phyloP scores from a whole-genome alignment of 805 yeast genomes.

The Lipomyces sp. region DNA sequence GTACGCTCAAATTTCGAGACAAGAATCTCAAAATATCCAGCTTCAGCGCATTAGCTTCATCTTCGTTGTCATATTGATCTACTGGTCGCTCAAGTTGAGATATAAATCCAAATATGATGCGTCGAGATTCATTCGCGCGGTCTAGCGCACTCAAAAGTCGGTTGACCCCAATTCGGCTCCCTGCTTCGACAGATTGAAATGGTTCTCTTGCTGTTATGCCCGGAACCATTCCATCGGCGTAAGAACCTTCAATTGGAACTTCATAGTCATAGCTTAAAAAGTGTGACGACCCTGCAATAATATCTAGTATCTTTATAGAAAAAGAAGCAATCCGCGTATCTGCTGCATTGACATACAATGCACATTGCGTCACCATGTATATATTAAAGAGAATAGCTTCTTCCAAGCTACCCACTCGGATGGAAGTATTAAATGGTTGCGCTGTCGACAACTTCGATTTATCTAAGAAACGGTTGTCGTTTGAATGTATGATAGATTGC shows the following conservation, averaged over 20 bases:
- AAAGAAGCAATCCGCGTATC: conserved; percentile 42
- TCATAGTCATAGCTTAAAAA: conserved; percentile 38
- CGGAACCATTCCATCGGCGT: conserved; percentile 17
- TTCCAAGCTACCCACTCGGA: conserved; percentile 51
- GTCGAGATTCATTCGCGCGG: conserved; percentile 71
- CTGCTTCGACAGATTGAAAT: conserved; percentile 13
- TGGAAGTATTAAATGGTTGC: conserved; percentile 52
- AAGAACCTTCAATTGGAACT: conserved; percentile 22
- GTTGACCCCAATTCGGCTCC: conserved; percentile 43
- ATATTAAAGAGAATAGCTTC: conserved; percentile 70
- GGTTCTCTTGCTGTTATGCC: conserved; percentile 14
- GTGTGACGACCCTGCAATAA: conserved; percentile 49
- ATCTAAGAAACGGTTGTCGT: conserved; percentile 1
- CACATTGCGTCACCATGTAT: conserved; percentile 69
- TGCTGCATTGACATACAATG: conserved; percentile 66
- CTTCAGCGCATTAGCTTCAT: conserved; percentile 42
- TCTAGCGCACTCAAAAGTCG: conserved; percentile 68
- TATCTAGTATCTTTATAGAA: conserved; percentile 55
- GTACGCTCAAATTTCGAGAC: conserved; percentile 42
- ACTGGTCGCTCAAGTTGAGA: conserved; percentile 57
- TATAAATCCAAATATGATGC: conserved; percentile 70
- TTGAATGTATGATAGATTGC: conserved; percentile 40
- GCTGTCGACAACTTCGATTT: conserved; percentile 5
- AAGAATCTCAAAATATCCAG: conserved; percentile 59
- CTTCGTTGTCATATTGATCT: conserved; percentile 35